Percentiles rank a stretch among this genome's conserved stretches.
phyloP scores from a whole-genome alignment of 306 rosid genomes.

The Abrus pulchellus region DNA sequence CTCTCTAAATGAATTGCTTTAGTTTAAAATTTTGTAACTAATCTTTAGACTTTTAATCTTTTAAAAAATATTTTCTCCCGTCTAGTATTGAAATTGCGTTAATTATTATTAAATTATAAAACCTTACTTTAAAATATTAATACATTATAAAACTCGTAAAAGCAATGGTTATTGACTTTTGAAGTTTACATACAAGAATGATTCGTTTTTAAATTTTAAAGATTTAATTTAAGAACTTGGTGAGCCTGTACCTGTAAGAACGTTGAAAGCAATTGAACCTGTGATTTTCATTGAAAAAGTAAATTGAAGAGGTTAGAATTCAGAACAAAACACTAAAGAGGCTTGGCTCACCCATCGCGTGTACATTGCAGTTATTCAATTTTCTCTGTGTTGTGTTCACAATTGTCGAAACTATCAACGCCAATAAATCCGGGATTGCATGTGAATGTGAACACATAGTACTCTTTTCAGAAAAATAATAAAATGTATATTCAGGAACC shows the following conservation, averaged over 20 bases:
- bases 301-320: background rate
- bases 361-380: constrained; percentile 20
- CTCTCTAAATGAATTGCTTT: background rate
- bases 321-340: background rate
- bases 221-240: background rate
- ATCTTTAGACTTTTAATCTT: too few species aligned
- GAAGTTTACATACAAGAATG: background rate
- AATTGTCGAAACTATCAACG: constrained; percentile 37
- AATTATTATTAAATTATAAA: too few species aligned
- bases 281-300: background rate
- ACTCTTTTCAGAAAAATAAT: background rate
- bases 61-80: too few species aligned
- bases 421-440: constrained; percentile 46
- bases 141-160: background rate
- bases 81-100: too few species aligned
- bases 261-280: background rate
- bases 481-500: constrained; percentile 2
- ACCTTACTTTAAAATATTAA: background rate
- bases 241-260: background rate
- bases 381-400: constrained; percentile 35
- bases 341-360: background rate
- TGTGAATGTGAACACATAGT: constrained; percentile 44
- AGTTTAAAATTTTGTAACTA: background rate
- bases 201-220: background rate
- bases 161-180: background rate